Evolutionary conservation across 768 basidiomycete genomes (phyloP), one percentile per base, ranked within the genome.

Genomic region (Tricholoma sp.): DNA sequence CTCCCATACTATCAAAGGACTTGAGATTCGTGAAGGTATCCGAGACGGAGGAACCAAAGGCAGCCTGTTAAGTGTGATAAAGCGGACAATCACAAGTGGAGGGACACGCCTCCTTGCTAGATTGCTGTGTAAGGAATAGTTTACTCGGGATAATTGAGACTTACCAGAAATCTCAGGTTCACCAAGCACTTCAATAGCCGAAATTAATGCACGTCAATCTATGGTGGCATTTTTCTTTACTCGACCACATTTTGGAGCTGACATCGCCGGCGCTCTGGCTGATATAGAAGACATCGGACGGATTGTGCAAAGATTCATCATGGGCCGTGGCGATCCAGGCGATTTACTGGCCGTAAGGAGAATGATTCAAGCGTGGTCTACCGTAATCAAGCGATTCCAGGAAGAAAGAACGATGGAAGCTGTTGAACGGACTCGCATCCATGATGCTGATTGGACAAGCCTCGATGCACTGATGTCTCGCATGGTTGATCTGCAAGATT

Each of bases 1-100:
- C 66, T 80, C 88, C 4, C 86, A 94, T 67, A 94, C 93, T 1
- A 87, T 94, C 70, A 87, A 88, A 67, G 86, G 88, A n/a, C 81
- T 94, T 46, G 93, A 95, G 69, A 87, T 95, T 53, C 79, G 84
- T 21, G 90, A 93, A 72, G 80, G 79, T 29, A 78, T 83, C 24
- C 76, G 83, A 29, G 91, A 93, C 64, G 89, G 89, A 0, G 85
- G 89, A 0, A 68, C 74, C 10, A 82, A 80, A 56, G 93, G 93
- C 4, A 91, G 86, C 63, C 76, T 95, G 55, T 64, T 93, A 31
- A 87, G 83, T 62, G 81, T 81, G 31, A 76, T 94, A 56, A 91
- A 87, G 66, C 79, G 89, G 47, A 95, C 93, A 0, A 74, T 81
- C 7, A 94, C 93, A 1, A 83, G 75, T 49, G 83, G 92, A 57